These are phyloP conservation scores for Candida incommunis DNA, from an alignment of 805 yeast species.

Conservation along the genomic window DNA sequence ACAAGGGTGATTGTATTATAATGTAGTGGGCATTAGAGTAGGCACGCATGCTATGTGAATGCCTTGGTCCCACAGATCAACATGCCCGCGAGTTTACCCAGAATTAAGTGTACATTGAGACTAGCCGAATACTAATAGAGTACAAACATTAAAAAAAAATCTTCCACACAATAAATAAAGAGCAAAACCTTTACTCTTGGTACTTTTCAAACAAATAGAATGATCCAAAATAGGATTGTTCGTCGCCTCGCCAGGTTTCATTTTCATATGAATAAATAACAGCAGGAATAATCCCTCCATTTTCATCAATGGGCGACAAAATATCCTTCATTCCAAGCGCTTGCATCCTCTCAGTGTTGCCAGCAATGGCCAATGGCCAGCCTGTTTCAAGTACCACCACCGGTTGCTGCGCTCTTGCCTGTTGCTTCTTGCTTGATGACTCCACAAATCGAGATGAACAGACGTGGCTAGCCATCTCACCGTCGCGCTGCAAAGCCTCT, in stretches of 20 bases:
- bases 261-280: slow-evolving; percentile 9
- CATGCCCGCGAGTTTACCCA: too few species aligned
- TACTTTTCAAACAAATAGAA: slow-evolving; percentile 1
- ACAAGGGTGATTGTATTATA: slow-evolving; percentile 26
- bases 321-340: slow-evolving; percentile 38
- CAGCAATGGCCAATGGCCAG: slow-evolving; percentile 75
- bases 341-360: slow-evolving; percentile 56
- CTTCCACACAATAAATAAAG: too few species aligned
- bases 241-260: slow-evolving; percentile 10
- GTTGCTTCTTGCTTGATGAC: slow-evolving; percentile 25
- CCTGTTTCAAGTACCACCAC: slow-evolving; percentile 74
- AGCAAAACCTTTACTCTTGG: too few species aligned
- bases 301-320: slow-evolving; percentile 4
- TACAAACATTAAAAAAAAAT: too few species aligned
- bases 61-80: too few species aligned
- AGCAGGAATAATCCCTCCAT: slow-evolving; percentile 6
- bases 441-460: slow-evolving; percentile 29
- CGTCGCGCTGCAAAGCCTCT: slow-evolving; percentile 44
- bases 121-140: too few species aligned
- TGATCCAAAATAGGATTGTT: neutral
- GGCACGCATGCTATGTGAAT: too few species aligned
- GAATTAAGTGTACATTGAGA: too few species aligned
- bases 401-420: slow-evolving; percentile 3
- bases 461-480: slow-evolving; percentile 32
- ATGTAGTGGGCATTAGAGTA: too few species aligned